Conservation (phyloP, 2,329 filamentous ascomycete genomes). For the Claviceps pazoutovae region DNA sequence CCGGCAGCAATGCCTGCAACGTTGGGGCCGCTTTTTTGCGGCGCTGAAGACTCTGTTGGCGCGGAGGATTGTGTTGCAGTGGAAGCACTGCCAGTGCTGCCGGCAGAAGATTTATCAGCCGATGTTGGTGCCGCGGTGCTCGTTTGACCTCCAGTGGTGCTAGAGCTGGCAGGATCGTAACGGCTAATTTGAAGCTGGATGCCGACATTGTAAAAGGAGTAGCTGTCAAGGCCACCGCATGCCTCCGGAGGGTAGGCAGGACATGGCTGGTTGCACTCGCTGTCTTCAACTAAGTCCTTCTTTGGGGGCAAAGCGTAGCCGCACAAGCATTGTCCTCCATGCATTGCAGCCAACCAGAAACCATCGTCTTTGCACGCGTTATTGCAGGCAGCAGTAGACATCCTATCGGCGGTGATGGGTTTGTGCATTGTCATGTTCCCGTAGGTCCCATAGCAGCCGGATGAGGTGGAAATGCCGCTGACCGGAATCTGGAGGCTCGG, state of each 20-base stretch:
- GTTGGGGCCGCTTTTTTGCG: constrained; percentile 36
- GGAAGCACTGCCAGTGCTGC: constrained; percentile 7
- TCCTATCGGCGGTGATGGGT: constrained; percentile 5
- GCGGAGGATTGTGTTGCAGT: constrained; percentile 9
- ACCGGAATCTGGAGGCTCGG: constrained; percentile 23
- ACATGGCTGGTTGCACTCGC: constrained; percentile 52
- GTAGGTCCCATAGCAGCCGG: constrained; percentile 36
- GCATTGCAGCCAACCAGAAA: constrained; percentile 47
- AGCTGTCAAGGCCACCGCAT: constrained; percentile 35
- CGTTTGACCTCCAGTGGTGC: constrained; percentile 2
- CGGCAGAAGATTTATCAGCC: constrained; percentile 11
- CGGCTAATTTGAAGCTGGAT: constrained; percentile 23
- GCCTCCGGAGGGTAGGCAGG: constrained; percentile 45
- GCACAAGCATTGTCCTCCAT: constrained; percentile 55
- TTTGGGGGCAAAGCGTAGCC: constrained; percentile 53
- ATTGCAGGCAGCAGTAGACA: constrained; percentile 29
- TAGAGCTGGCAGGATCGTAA: constrained; percentile 15
- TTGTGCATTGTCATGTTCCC: constrained; percentile 24
- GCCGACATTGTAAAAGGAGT: constrained; percentile 38
- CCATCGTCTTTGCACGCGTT: constrained; percentile 27
- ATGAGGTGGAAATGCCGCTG: constrained; percentile 25
- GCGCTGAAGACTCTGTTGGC: constrained; percentile 9
- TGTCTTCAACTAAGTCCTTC: constrained; percentile 37
- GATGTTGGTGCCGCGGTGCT: constrained; percentile 2
- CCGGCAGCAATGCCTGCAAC: constrained; percentile 78